Conservation (phyloP, 2,329 filamentous ascomycete species). For the Gnomoniopsis sp. region DNA sequence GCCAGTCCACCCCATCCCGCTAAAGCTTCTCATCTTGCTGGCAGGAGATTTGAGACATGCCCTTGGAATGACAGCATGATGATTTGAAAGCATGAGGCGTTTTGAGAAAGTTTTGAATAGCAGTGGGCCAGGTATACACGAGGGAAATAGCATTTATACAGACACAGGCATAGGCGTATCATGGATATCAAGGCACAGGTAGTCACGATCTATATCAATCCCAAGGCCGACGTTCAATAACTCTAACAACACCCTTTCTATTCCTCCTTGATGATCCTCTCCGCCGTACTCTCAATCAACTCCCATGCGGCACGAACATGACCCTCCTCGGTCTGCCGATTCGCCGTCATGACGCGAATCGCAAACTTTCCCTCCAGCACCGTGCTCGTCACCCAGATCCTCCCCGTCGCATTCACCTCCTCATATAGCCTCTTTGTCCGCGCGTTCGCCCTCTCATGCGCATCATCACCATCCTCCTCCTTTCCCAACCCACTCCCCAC, state of each 20-base stretch:
- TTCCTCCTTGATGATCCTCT: constrained; percentile 43
- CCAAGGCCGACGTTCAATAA: neutral
- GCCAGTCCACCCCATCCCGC: no score
- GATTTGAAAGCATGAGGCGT: neutral
- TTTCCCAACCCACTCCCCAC: no score
- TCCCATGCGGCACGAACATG: constrained; percentile 73
- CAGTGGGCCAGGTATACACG: no score
- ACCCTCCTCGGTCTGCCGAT: constrained; percentile 65
- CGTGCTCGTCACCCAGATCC: constrained; percentile 77
- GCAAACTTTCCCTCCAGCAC: constrained; percentile 70
- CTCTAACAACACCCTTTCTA: neutral
- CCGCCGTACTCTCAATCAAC: constrained; percentile 62
- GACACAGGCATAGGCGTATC: neutral
- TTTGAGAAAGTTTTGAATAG: neutral
- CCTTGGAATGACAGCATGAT: no score
- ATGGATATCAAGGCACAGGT: neutral
- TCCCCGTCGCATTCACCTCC: constrained; percentile 66
- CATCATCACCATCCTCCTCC: no score
- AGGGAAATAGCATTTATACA: no score
- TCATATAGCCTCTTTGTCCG: constrained; percentile 76
- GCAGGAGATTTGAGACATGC: no score
- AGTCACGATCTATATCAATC: neutral
- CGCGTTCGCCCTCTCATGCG: constrained; percentile 58
- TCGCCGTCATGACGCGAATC: constrained; percentile 77
- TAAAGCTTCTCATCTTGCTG: no score